A percentile compares a stretch with the other conserved stretches of the same genome.
phyloP scores from a whole-genome alignment of 2,329 filamentous ascomycete genomes.

The Cladobotryum protrusum region DNA sequence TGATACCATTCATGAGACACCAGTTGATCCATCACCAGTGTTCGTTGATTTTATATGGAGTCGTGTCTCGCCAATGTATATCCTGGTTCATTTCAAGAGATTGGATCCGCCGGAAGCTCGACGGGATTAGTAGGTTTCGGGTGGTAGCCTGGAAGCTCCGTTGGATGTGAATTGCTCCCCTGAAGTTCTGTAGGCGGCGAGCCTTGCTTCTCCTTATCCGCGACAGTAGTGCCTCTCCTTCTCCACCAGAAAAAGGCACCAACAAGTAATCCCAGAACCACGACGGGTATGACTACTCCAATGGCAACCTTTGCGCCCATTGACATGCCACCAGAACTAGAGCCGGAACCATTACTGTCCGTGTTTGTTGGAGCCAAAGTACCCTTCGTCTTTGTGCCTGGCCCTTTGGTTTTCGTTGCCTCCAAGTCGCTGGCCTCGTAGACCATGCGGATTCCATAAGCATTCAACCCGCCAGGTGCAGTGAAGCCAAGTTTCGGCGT shows the following conservation, averaged over 20 bases:
- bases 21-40: too few relatives aligned
- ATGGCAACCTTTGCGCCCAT: constrained; percentile 23
- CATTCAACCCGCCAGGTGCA: constrained; percentile 24
- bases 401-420: constrained; percentile 9
- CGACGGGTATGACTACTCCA: constrained; percentile 25
- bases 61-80: too few relatives aligned
- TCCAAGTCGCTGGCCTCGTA: constrained; percentile 24
- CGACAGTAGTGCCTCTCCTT: constrained; percentile 5
- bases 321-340: constrained; percentile 9
- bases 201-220: too few relatives aligned
- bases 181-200: constrained; percentile 6
- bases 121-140: too few relatives aligned
- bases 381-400: constrained; percentile 2
- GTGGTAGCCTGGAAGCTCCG: too few relatives aligned
- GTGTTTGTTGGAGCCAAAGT: not conserved
- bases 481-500: constrained; percentile 18
- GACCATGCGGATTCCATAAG: constrained; percentile 30
- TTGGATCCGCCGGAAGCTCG: too few relatives aligned
- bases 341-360: not conserved
- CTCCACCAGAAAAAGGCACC: constrained; percentile 25
- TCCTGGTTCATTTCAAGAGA: too few relatives aligned
- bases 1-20: too few relatives aligned
- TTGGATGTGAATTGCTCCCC: too few relatives aligned
- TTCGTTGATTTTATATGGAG: too few relatives aligned
- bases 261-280: constrained; percentile 19